Conservation (phyloP, 352 stramenopile genomes). For the Pythium plurisporium region DNA sequence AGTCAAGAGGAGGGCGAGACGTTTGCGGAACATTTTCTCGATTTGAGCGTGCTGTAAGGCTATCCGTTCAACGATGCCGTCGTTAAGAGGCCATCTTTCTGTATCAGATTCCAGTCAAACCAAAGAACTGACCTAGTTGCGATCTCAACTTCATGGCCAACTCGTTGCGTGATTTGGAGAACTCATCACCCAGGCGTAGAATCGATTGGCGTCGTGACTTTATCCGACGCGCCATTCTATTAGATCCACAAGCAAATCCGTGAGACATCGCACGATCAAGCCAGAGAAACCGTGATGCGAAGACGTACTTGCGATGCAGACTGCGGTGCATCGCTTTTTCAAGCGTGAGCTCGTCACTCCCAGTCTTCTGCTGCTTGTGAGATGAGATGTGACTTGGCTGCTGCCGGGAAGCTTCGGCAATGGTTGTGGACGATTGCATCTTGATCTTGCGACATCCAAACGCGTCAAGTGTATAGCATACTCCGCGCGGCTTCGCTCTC, state of each 20-base stretch:
- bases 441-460: slow-evolving; percentile 67
- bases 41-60: slow-evolving; percentile 55
- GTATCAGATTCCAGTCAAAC: no score
- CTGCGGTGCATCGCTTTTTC: slow-evolving; percentile 54
- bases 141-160: slow-evolving; percentile 48
- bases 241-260: background rate
- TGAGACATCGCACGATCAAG: background rate
- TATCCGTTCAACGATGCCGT: slow-evolving; percentile 6
- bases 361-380: slow-evolving; percentile 25
- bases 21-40: slow-evolving; percentile 60
- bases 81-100: background rate
- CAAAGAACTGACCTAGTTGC: slow-evolving; percentile 45
- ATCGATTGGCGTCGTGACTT: slow-evolving; percentile 45
- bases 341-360: slow-evolving; percentile 40
- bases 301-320: slow-evolving; percentile 56
- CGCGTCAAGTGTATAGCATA: slow-evolving; percentile 70
- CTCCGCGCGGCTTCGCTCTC: slow-evolving; percentile 35
- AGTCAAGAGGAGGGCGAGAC: slow-evolving; percentile 43
- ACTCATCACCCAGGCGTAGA: slow-evolving; percentile 40
- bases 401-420: background rate
- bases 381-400: slow-evolving; percentile 26
- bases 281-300: no score
- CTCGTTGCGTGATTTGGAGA: slow-evolving; percentile 33
- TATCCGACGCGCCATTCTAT: slow-evolving; percentile 54
- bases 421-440: slow-evolving; percentile 41